Percentiles rank a stretch among this genome's conserved stretches.
Evolutionary conservation across 2,329 filamentous ascomycete species (phyloP).

Genomic region (Aspergillus sp.): DNA sequence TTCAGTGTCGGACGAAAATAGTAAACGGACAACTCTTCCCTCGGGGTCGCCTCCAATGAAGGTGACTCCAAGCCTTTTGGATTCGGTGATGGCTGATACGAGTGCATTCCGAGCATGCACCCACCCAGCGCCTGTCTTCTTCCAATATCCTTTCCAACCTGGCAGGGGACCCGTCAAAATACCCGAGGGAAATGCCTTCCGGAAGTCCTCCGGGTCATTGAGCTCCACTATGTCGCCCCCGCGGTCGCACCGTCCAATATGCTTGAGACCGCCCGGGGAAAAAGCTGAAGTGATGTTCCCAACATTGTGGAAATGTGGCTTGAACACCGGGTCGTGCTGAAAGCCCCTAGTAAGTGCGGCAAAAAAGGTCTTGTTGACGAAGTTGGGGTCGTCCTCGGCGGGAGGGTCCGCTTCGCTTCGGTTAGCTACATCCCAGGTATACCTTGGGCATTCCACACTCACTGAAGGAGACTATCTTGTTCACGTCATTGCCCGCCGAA

Average conservation of each 20-base stretch:
- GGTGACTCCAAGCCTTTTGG: conserved; percentile 3
- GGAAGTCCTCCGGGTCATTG: conserved; percentile 50
- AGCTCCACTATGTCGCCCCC: conserved; percentile 28
- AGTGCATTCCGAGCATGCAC: conserved; percentile 56
- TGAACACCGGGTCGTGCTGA: conserved; percentile 48
- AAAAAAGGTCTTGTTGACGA: conserved; percentile 24
- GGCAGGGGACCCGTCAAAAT: conserved; percentile 54
- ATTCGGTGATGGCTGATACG: conserved; percentile 17
- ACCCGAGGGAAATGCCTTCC: conserved; percentile 54
- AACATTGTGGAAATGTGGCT: conserved; percentile 50
- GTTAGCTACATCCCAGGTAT: conserved; percentile 14
- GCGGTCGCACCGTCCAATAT: conserved; percentile 38
- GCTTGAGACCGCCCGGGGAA: conserved; percentile 40
- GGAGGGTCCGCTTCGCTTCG: conserved; percentile 23
- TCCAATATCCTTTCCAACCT: conserved; percentile 54
- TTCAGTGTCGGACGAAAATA: background rate
- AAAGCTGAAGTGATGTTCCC: conserved; percentile 47
- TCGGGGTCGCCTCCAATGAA: conserved; percentile 6
- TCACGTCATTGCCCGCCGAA: conserved; percentile 54
- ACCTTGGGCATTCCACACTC: background rate
- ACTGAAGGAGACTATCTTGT: conserved; percentile 48
- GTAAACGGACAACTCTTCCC: background rate
- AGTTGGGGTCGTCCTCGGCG: conserved; percentile 26
- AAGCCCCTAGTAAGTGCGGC: conserved; percentile 36
- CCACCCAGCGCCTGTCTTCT: conserved; percentile 51